Conservation (phyloP, 148 eudicot genomes). For the Arbutus unedo region DNA sequence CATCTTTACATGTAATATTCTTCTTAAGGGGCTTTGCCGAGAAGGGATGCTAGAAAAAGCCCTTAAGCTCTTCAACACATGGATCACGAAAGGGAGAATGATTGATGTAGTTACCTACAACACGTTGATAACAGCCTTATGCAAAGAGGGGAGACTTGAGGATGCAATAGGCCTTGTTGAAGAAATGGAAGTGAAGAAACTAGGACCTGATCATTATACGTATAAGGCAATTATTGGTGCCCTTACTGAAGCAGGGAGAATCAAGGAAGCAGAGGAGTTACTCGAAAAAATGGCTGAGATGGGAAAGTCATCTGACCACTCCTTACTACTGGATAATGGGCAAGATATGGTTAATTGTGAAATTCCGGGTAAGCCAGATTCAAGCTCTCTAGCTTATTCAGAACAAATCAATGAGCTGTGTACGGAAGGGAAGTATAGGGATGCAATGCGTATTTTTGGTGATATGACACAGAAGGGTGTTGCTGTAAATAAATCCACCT, state of each 20-base stretch:
- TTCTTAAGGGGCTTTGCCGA: conserved; percentile 71
- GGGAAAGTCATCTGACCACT: conserved; percentile 24
- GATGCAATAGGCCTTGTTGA: conserved; percentile 58
- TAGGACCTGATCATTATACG: conserved; percentile 67
- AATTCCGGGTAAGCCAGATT: conserved; percentile 30
- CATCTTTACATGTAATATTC: conserved; percentile 73
- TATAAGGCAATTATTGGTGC: conserved; percentile 55
- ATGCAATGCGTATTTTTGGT: conserved; percentile 58
- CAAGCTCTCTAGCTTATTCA: conserved; percentile 35
- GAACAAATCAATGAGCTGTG: conserved; percentile 60
- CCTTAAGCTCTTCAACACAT: conserved; percentile 56
- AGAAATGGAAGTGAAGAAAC: conserved; percentile 61
- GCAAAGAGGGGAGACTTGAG: conserved; percentile 64
- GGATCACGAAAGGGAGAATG: conserved; percentile 64
- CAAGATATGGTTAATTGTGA: conserved; percentile 22
- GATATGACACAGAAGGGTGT: conserved; percentile 51
- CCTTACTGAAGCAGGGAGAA: conserved; percentile 47
- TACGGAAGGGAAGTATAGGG: conserved; percentile 51
- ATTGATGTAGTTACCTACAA: conserved; percentile 74
- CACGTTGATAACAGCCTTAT: conserved; percentile 61
- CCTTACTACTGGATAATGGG: conserved; percentile 21
- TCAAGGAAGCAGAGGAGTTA: conserved; percentile 60
- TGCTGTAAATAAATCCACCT: conserved; percentile 40
- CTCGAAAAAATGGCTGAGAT: conserved; percentile 33
- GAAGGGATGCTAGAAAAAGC: conserved; percentile 84